Evolutionary conservation across 768 basidiomycete genomes (phyloP), one percentile per base, ranked within the genome.

Genomic region (Mycena albidolilacea): DNA sequence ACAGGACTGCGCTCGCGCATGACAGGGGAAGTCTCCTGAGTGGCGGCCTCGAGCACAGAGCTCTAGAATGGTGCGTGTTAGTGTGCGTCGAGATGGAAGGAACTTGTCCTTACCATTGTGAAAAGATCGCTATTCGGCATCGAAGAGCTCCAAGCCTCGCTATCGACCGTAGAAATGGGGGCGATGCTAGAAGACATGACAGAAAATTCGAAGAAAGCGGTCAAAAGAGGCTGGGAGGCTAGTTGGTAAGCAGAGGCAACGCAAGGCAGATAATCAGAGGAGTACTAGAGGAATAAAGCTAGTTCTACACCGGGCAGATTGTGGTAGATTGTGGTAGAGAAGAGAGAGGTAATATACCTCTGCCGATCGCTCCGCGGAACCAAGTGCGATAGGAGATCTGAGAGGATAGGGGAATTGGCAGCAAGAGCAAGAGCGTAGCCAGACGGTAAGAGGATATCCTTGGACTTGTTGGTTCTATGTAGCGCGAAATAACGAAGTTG

Each of bases 91-190:
- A 7, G 48, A 46, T 46, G 21, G 19, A 52, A 17, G n/a, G 5
- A 46, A 12, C 14, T 12, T 17, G 17, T 12, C 6, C 69, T 70
- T 63, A 70, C 69, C 1, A 63, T 23, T 5, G 52, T 70, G 38
- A n/a, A 70, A 10, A 62, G 61, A 37, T 70, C 69, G 38, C 69
- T 70, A 23, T 70, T 70, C 12, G 69, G 61, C 61, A 70, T 30
- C 17, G 48, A 61, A 5, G 69, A 30, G 14, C 35, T 30, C 52
- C 61, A 63, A 21, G 21, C n/a, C 19, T 65, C 37, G 38, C n/a
- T 23, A 39, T 41, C 21, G 46, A 54, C 37, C 35, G n/a, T 35
- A 10, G 48, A 21, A n/a, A 46, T 1, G 4, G 52, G 48, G 39
- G 38, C 7, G 39, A 14, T 19, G 52, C 10, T 37, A 2, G 44